Percentiles rank a stretch among this genome's conserved stretches.
phyloP scores from a whole-genome alignment of 495 filamentous ascomycete species.

The Neurospora hispaniola region DNA sequence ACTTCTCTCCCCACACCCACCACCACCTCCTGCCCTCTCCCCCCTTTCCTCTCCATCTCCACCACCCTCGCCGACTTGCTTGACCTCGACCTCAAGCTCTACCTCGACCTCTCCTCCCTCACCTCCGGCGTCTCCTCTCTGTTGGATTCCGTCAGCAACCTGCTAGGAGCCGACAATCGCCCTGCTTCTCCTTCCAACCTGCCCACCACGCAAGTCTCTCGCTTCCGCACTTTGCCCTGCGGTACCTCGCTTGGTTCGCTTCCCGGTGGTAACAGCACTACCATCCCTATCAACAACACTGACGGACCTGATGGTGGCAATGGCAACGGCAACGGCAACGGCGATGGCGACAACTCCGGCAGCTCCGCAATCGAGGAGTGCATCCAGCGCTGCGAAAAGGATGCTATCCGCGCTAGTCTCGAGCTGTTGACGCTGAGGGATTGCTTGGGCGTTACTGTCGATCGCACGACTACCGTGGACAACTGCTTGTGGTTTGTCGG shows the following conservation, averaged over 20 bases:
- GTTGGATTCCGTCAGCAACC: background rate
- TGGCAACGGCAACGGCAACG: background rate
- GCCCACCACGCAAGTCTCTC: slow-evolving; percentile 1
- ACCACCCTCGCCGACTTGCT: slow-evolving; percentile 2
- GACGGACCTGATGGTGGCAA: background rate
- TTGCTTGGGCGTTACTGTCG: slow-evolving; percentile 8
- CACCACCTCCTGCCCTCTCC: background rate
- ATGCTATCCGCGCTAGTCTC: background rate
- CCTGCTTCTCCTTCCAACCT: background rate
- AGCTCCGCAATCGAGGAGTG: background rate
- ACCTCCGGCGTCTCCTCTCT: background rate
- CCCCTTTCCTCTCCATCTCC: background rate
- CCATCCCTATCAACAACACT: background rate
- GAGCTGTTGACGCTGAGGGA: background rate
- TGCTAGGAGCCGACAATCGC: background rate
- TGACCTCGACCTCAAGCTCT: slow-evolving; percentile 5
- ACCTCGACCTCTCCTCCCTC: slow-evolving; percentile 5
- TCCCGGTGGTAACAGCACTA: slow-evolving; percentile 1
- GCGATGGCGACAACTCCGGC: background rate
- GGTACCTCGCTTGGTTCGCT: background rate
- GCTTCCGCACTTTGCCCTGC: background rate
- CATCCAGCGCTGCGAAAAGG: slow-evolving; percentile 2
- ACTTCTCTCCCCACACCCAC: background rate
- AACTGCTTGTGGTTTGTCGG: slow-evolving; percentile 13
- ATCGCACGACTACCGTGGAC: background rate